Conservation (phyloP, 495 filamentous ascomycete species). For the Aspergillus heteromorphus region DNA sequence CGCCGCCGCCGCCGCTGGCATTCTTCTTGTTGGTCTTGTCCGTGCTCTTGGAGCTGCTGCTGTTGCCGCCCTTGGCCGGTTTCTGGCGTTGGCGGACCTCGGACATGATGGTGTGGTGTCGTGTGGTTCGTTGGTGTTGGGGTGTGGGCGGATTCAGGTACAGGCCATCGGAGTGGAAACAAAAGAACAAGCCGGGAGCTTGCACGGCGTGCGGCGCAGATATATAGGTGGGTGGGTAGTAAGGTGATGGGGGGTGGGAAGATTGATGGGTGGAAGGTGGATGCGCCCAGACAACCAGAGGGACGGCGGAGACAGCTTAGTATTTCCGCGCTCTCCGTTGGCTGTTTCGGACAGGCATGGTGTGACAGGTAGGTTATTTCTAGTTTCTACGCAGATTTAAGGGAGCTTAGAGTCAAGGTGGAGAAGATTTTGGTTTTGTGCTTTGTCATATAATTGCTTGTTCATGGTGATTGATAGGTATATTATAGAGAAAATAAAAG, state of each 20-base stretch:
- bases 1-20: no score
- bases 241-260: background rate
- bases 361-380: background rate
- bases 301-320: background rate
- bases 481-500: background rate
- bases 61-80: slow-evolving; percentile 4
- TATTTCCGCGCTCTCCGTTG: background rate
- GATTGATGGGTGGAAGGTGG: background rate
- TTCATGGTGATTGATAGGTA: no score
- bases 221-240: background rate
- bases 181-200: background rate
- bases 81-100: slow-evolving; percentile 31
- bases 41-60: slow-evolving; percentile 8
- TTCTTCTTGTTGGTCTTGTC: slow-evolving; percentile 6
- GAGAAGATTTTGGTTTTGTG: no score
- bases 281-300: background rate
- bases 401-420: no score
- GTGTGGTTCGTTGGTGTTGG: background rate
- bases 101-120: slow-evolving; percentile 24
- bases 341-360: background rate
- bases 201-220: background rate
- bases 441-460: no score
- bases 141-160: background rate
- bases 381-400: background rate
- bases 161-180: background rate